A percentile compares a stretch with the other conserved stretches of the same genome.
Evolutionary conservation across 306 rosid genomes (phyloP).

Genomic region (Vachellia pachyceras): DNA sequence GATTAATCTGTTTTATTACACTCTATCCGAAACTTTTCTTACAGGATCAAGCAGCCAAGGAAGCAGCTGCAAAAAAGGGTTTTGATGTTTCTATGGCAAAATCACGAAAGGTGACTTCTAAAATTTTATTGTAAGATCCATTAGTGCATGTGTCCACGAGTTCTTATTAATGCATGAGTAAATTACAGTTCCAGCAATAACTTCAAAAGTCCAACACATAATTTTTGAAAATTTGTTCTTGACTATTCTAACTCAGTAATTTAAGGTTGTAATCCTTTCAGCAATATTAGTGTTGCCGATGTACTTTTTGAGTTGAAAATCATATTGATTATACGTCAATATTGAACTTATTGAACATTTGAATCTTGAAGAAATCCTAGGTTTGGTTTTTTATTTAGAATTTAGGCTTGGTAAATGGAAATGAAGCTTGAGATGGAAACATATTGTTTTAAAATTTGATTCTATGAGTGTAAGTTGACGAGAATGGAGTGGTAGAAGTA

Average conservation of each 20-base stretch:
- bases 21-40: slow-evolving; percentile 2
- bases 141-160: neutral
- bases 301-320: slow-evolving; percentile 18
- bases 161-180: neutral
- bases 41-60: slow-evolving; percentile 78
- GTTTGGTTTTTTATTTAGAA: neutral
- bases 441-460: neutral
- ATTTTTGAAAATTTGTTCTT: neutral
- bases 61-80: slow-evolving; percentile 50
- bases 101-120: slow-evolving; percentile 54
- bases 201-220: neutral
- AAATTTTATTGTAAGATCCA: neutral
- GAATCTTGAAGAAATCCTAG: neutral
- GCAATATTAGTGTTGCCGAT: neutral
- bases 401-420: slow-evolving; percentile 6
- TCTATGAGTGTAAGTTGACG: neutral
- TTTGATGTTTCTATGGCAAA: slow-evolving; percentile 51
- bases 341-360: neutral
- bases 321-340: neutral
- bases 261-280: neutral
- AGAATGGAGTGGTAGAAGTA: slow-evolving; percentile 7
- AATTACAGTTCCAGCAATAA: slow-evolving; percentile 2
- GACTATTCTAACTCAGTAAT: neutral
- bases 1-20: slow-evolving; percentile 32
- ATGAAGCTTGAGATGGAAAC: neutral